Evolutionary conservation across 148 eudicot genomes (phyloP), one percentile per base, ranked within the genome.

Genomic region (Persicaria tinctoria): DNA sequence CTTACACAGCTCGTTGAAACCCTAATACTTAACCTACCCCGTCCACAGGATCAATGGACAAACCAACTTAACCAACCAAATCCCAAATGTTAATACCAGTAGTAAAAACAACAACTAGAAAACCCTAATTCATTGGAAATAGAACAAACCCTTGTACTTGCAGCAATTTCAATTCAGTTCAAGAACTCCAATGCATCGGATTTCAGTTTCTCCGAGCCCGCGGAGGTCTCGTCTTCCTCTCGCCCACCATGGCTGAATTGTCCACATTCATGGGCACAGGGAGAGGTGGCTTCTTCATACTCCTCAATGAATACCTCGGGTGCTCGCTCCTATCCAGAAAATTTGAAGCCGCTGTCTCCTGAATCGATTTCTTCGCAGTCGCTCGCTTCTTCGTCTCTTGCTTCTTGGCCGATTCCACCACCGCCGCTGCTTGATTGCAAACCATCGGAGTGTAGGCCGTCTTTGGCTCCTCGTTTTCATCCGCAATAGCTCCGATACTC

Each of bases 261-360:
- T 85, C 95, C 20, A 79, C 55, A 76, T 73, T 69, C 86, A 85
- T 75, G 4, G 98, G 88, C 82, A 85, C 76, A 5, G 98, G 89
- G 74, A 87, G 50, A 14, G 98, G 97, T 8, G 92, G 96, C 80
- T 91, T 94, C 85, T 85, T 90, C 70, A 85, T 83, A 72, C 97
- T 91, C 76, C 98, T 88, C 73, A 94, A 73, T 8, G 86, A 79
- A 48, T 90, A 94, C 86, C 98, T 84, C 5, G 89, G 85, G 51
- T 79, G 83, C 78, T 84, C 86, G 73, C 82, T 80, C 75, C 86
- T 74, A 73, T 86, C 91, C 2, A 82, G 73, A 76, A 80, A 69
- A 13, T 85, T 86, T 1, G 87, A 84, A 2, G 84, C 79, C 11
- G 77, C 80, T 23, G 73, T 10, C 70, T 80, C 77, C 1, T 48